Conservation (phyloP, 2,329 filamentous ascomycete genomes). For the Penicillium sp. region DNA sequence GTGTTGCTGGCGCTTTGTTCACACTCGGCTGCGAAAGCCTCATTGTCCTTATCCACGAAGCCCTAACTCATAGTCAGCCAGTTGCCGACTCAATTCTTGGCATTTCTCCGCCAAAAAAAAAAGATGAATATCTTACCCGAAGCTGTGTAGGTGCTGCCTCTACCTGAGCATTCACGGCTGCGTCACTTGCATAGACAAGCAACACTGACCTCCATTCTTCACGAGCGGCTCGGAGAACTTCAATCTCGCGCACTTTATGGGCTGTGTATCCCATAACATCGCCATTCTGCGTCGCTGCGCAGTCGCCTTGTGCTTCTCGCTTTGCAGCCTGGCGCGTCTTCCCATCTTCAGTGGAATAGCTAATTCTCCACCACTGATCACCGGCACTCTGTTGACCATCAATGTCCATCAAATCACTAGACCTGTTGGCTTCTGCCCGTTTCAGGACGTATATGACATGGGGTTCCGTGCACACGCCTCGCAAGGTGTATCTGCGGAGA, state of each 20-base stretch:
- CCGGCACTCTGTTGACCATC: constrained; percentile 31
- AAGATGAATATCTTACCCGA: constrained; percentile 36
- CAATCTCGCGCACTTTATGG: constrained; percentile 52
- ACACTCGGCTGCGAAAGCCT: constrained; percentile 44
- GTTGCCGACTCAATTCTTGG: not conserved
- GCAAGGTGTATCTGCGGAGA: constrained; percentile 57
- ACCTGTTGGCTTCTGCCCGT: constrained; percentile 31
- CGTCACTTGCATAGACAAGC: constrained; percentile 63
- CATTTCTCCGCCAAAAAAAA: not conserved
- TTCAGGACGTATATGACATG: constrained; percentile 61
- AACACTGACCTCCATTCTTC: constrained; percentile 58
- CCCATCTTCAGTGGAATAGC: constrained; percentile 51
- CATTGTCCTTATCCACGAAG: constrained; percentile 57
- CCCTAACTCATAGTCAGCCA: constrained; percentile 34
- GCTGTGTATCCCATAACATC: constrained; percentile 47
- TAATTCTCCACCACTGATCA: constrained; percentile 61
- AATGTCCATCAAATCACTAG: constrained; percentile 37
- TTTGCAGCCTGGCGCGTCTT: constrained; percentile 40
- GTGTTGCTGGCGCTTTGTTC: constrained; percentile 24
- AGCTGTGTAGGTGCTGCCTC: constrained; percentile 41
- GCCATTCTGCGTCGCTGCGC: constrained; percentile 30
- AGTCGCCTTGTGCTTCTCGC: constrained; percentile 22
- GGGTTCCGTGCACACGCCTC: constrained; percentile 61
- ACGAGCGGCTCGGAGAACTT: constrained; percentile 59
- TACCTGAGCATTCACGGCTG: constrained; percentile 43